phyloP scores from a whole-genome alignment of 106 monocot species.

The Amphibolis antarctica region DNA sequence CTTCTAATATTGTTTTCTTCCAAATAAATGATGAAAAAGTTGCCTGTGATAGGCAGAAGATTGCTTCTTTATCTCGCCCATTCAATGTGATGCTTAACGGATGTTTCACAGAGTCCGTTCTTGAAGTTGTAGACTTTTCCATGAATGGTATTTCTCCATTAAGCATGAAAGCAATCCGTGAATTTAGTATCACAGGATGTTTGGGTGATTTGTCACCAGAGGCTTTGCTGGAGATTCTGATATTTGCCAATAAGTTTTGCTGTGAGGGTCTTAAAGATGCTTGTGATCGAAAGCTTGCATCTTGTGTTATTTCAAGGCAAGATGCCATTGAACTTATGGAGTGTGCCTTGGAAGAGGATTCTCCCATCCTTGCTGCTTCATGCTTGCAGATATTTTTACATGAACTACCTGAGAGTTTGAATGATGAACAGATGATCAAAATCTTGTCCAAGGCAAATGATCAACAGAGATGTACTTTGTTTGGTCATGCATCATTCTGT shows the following conservation, averaged over 20 bases:
- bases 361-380: constrained; percentile 55
- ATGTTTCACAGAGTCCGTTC: constrained; percentile 71
- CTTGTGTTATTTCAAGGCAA: constrained; percentile 56
- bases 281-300: constrained; percentile 78
- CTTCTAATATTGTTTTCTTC: constrained; percentile 41
- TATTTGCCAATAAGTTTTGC: constrained; percentile 88
- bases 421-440: constrained; percentile 61
- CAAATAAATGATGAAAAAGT: constrained; percentile 53
- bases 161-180: constrained; percentile 57
- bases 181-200: constrained; percentile 33
- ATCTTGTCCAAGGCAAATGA: constrained; percentile 45
- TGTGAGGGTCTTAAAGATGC: constrained; percentile 85
- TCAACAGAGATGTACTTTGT: constrained; percentile 41
- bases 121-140: constrained; percentile 74
- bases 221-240: constrained; percentile 56
- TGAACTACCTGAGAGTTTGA: constrained; percentile 57
- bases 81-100: constrained; percentile 92
- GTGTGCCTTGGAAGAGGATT: constrained; percentile 74
- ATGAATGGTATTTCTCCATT: constrained; percentile 70
- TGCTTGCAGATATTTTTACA: constrained; percentile 73
- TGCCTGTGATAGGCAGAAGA: constrained; percentile 57
- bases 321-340: constrained; percentile 88
- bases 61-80: constrained; percentile 68
- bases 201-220: constrained; percentile 48
- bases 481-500: constrained; percentile 55